Evolutionary conservation across 768 basidiomycete species (phyloP).

Genomic region (Panus rudis): DNA sequence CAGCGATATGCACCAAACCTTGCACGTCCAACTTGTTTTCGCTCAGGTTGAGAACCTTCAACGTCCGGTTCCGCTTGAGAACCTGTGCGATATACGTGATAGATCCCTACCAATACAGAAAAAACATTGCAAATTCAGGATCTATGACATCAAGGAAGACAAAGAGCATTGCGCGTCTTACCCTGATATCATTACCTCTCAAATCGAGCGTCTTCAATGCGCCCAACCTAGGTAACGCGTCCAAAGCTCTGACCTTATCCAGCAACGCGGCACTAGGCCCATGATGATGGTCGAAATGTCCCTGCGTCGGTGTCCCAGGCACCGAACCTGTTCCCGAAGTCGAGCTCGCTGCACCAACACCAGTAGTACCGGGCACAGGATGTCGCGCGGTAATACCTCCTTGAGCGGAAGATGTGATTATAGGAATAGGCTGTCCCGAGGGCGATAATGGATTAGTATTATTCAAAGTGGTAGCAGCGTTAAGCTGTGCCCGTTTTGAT

Average conservation of each 20-base stretch:
- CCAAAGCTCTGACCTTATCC: slow-evolving; percentile 86
- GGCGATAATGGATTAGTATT: slow-evolving; percentile 32
- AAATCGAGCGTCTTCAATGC: slow-evolving; percentile 85
- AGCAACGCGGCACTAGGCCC: slow-evolving; percentile 72
- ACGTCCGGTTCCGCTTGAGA: slow-evolving; percentile 88
- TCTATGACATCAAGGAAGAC: slow-evolving; percentile 5
- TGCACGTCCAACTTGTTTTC: slow-evolving; percentile 89
- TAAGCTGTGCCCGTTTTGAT: slow-evolving; percentile 38
- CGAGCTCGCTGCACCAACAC: no score
- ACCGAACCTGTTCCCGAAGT: no score
- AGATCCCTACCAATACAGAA: slow-evolving; percentile 54
- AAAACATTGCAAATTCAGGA: slow-evolving; percentile 4
- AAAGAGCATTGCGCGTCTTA: slow-evolving; percentile 32
- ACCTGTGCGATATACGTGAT: slow-evolving; percentile 92
- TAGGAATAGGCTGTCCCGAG: slow-evolving; percentile 47
- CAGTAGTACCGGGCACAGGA: slow-evolving; percentile 20
- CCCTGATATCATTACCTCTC: slow-evolving; percentile 86
- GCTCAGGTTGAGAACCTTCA: slow-evolving; percentile 89
- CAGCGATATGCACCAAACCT: slow-evolving; percentile 75
- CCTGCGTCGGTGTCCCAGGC: slow-evolving; percentile 5
- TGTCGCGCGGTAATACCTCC: slow-evolving; percentile 47
- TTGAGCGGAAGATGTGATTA: slow-evolving; percentile 54
- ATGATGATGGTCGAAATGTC: slow-evolving; percentile 20
- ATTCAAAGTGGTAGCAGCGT: slow-evolving; percentile 11
- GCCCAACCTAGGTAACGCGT: slow-evolving; percentile 79